These are phyloP conservation scores for Leptomonas pyrrhocoris DNA, from an alignment of 208 protist species.

Conservation along the genomic window DNA sequence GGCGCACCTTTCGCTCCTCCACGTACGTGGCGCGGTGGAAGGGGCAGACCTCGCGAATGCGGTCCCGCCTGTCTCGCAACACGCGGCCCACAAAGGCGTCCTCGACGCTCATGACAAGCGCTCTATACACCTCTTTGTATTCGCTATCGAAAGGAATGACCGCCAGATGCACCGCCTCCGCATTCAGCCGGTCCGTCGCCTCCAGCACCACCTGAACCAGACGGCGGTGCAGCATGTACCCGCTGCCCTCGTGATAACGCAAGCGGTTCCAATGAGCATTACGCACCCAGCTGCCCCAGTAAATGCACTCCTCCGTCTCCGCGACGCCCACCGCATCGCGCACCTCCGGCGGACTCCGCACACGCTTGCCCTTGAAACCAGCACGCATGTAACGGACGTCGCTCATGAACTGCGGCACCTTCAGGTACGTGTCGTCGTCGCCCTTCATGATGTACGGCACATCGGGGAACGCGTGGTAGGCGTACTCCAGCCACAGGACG, in stretches of 20 bases:
- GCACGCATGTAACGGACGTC: conserved; percentile 12
- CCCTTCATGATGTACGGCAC: too few species aligned
- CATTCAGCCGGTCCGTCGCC: not conserved
- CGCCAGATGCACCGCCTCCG: not conserved
- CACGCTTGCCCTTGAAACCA: not conserved
- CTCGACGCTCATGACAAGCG: not conserved
- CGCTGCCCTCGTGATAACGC: not conserved
- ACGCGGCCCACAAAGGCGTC: conserved; percentile 12
- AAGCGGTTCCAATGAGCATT: not conserved
- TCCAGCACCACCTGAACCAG: not conserved
- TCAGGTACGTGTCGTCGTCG: too few species aligned
- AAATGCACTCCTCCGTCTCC: conserved; percentile 10
- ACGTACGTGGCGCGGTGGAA: not conserved
- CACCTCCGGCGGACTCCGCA: not conserved
- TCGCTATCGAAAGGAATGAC: not conserved
- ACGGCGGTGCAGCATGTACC: conserved; percentile 2
- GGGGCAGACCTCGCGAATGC: not conserved
- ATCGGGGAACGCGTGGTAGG: too few species aligned
- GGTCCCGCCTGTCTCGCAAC: not conserved
- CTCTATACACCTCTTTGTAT: not conserved
- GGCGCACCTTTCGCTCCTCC: conserved; percentile 6
- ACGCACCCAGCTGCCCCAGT: not conserved
- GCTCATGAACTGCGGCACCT: too few species aligned
- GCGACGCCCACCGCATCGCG: not conserved
- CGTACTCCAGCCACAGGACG: too few species aligned